Conservation (phyloP, 257 asterid genomes). For the Jacaranda mimosifolia region DNA sequence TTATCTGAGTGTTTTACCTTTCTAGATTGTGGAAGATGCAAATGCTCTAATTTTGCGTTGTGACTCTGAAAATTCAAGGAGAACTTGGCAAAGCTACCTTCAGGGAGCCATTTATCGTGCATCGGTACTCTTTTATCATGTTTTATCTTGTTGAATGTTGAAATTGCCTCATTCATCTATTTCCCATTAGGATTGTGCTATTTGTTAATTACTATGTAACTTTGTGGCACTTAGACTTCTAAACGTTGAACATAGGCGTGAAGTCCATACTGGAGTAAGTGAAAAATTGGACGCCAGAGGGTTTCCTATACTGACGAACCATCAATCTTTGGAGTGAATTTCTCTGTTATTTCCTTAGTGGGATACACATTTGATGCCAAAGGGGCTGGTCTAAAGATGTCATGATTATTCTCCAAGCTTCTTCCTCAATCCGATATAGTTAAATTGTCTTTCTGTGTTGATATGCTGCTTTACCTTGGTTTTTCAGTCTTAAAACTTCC, state of each 20-base stretch:
- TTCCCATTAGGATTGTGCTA: constrained; percentile 5
- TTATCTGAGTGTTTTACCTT: constrained; percentile 28
- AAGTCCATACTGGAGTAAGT: constrained; percentile 20
- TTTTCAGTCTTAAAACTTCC: neutral
- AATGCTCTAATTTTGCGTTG: constrained; percentile 78
- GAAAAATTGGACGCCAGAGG: neutral
- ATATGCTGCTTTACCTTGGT: constrained; percentile 19
- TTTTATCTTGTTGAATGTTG: neutral
- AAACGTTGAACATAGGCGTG: neutral
- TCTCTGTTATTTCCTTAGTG: neutral
- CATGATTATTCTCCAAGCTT: neutral
- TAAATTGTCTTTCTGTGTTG: constrained; percentile 3
- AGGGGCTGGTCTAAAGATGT: neutral
- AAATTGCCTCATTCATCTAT: neutral
- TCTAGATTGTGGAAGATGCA: constrained; percentile 86
- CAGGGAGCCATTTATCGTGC: constrained; percentile 93
- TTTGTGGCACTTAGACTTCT: constrained; percentile 24
- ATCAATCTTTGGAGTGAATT: neutral
- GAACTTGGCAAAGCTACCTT: constrained; percentile 82
- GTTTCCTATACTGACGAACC: constrained; percentile 1
- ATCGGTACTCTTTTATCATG: constrained; percentile 64
- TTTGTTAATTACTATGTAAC: constrained; percentile 14
- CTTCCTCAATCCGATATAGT: neutral
- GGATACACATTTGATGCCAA: constrained; percentile 4
- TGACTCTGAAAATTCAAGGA: constrained; percentile 74